phyloP scores from a whole-genome alignment of 768 basidiomycete species.

The Trametes elegans region DNA sequence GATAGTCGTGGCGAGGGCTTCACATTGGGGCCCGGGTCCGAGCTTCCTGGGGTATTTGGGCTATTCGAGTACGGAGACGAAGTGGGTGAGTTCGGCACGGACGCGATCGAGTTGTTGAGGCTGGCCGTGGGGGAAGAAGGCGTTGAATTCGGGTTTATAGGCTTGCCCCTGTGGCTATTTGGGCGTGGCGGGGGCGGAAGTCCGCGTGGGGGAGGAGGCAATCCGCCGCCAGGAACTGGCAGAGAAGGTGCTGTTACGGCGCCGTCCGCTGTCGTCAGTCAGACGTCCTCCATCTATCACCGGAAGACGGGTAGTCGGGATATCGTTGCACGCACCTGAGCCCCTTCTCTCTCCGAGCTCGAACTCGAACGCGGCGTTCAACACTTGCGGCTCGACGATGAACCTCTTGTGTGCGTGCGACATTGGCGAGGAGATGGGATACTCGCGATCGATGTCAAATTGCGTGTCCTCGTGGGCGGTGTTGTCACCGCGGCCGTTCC shows the following conservation, averaged over 20 bases:
- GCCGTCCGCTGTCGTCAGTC: constrained; percentile 1
- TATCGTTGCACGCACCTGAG: constrained; percentile 1
- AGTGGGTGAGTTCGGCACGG: constrained; percentile 11
- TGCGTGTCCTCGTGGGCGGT: not conserved
- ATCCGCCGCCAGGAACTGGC: constrained; percentile 13
- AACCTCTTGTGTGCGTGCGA: constrained; percentile 9
- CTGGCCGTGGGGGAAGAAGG: constrained; percentile 15
- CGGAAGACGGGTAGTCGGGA: not conserved
- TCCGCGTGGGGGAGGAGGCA: constrained; percentile 25
- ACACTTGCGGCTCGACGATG: constrained; percentile 20
- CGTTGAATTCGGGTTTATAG: constrained; percentile 13
- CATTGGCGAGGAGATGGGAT: constrained; percentile 1
- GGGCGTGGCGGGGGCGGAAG: constrained; percentile 25
- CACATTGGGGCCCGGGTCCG: constrained; percentile 30
- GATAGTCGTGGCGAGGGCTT: constrained; percentile 35
- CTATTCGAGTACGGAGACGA: constrained; percentile 7
- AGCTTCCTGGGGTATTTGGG: constrained; percentile 6
- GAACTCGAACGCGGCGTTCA: constrained; percentile 17
- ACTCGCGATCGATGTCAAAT: constrained; percentile 4
- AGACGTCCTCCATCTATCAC: not conserved
- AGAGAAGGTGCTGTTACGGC: not conserved
- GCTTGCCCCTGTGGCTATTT: constrained; percentile 19
- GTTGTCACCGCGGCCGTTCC: not conserved
- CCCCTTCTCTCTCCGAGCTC: not conserved
- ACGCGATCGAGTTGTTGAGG: constrained; percentile 6